Evolutionary conservation across 2,329 filamentous ascomycete species (phyloP).

Genomic region (Hyphodiscus sp.): DNA sequence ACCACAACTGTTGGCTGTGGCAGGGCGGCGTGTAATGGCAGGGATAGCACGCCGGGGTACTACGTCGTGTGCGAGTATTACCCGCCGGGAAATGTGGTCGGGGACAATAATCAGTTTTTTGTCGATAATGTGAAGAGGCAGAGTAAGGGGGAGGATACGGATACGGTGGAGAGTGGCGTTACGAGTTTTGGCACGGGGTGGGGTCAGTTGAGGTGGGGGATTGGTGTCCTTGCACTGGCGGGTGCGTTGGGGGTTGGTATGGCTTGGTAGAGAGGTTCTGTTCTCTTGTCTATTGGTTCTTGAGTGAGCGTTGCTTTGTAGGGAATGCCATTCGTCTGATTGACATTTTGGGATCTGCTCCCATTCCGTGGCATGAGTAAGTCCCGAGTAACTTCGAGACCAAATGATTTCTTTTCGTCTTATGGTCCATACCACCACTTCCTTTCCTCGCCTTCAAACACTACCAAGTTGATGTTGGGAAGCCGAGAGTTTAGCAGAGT

Average conservation of each 20-base stretch:
- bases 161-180: conserved; percentile 24
- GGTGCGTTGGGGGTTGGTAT: conserved; percentile 1
- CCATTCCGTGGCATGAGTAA: too few relatives aligned
- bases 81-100: conserved; percentile 58
- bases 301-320: background rate
- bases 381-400: too few relatives aligned
- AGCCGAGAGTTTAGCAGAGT: too few relatives aligned
- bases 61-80: conserved; percentile 66
- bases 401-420: too few relatives aligned
- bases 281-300: background rate
- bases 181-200: conserved; percentile 4
- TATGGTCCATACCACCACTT: too few relatives aligned
- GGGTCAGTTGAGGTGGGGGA: conserved; percentile 1
- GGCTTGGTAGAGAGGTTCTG: background rate
- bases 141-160: conserved; percentile 15
- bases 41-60: conserved; percentile 45
- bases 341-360: too few relatives aligned
- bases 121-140: conserved; percentile 26
- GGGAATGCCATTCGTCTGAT: too few relatives aligned
- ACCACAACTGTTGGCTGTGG: conserved; percentile 55
- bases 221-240: conserved; percentile 1
- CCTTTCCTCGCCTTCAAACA: too few relatives aligned
- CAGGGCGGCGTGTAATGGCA: conserved; percentile 34
- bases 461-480: too few relatives aligned
- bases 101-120: conserved; percentile 43